Evolutionary conservation across 371 early-diverging fungal species (phyloP), one percentile per base, ranked within the genome.

Genomic region (Mortierella sp.): DNA sequence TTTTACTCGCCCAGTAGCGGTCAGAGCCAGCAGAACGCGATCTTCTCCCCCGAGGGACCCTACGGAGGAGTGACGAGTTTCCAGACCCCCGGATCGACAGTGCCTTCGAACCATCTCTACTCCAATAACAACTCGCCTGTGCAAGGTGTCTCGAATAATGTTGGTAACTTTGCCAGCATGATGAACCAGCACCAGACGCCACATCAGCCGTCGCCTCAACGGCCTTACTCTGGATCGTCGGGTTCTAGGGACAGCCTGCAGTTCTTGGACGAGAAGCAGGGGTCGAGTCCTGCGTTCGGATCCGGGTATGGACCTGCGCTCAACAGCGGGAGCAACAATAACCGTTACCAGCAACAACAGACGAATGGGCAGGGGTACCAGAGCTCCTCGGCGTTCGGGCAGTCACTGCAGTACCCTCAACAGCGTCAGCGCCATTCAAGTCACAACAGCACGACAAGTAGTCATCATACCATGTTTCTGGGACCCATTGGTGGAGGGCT

Each of bases 401-500:
- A 75, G 41, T 70, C 81, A 16, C 65, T 71, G 46, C 76, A 76
- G 21, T 83, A 80, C 75, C 84, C 84, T n/a, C 80, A 76, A 32
- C 76, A 76, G 35, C 84, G 84, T 4, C 84, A 83, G 43, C 80
- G 84, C 35, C 84, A 83, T n/a, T 83, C 84, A 21, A 83, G 84
- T 46, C 77, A 83, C 35, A 83, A 83, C 51, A 83, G 84, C 70
- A 65, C 48, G 49, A 51, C 84, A 3, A 83, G 80, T n/a, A 83
- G 80, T 21, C 84, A 83, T 46, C 84, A 83, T 72, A 83, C 84
- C 80, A 83, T 83, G 84, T 83, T 83, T 63, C 44, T 83, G 21
- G 84, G 84, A 1, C 71, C 80, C 16, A 76, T 83, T n/a, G 83
- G 83, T 21, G 84, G 80, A 8, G 83, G 78, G 43, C 56, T 80